Percentiles rank a stretch among this genome's conserved stretches.
Conservation (phyloP, 257 asterid genomes). For the Rubia yunnanensis region DNA sequence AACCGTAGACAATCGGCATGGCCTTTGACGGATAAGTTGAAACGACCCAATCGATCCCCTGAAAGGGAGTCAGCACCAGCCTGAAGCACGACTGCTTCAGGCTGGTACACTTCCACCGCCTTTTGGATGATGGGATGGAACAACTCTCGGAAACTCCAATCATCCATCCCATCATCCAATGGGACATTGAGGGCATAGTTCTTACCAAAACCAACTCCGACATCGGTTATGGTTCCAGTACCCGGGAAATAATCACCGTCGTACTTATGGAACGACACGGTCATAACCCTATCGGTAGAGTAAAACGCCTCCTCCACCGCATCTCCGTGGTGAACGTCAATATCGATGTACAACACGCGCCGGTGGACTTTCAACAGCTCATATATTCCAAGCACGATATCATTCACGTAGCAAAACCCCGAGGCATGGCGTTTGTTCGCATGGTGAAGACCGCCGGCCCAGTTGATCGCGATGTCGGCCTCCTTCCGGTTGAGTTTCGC, state of each 20-base stretch:
- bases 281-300: constrained; percentile 60
- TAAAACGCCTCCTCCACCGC: constrained; percentile 66
- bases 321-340: constrained; percentile 63
- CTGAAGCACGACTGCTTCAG: constrained; percentile 60
- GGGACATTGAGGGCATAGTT: constrained; percentile 55
- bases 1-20: constrained; percentile 59
- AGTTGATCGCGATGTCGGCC: constrained; percentile 76
- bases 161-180: constrained; percentile 48
- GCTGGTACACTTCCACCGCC: constrained; percentile 56
- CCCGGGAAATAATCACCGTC: constrained; percentile 50
- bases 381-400: constrained; percentile 67
- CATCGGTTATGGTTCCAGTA: constrained; percentile 45
- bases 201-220: constrained; percentile 40
- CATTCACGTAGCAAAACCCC: constrained; percentile 76
- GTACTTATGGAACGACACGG: constrained; percentile 58
- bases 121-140: constrained; percentile 50
- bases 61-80: constrained; percentile 67
- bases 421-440: constrained; percentile 79
- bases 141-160: constrained; percentile 34
- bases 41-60: constrained; percentile 56
- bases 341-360: constrained; percentile 57
- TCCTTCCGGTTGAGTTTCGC: constrained; percentile 55
- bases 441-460: constrained; percentile 93
- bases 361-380: constrained; percentile 65
- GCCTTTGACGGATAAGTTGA: constrained; percentile 54